phyloP scores from a whole-genome alignment of 768 basidiomycete species.

The Gymnopilus junonius region DNA sequence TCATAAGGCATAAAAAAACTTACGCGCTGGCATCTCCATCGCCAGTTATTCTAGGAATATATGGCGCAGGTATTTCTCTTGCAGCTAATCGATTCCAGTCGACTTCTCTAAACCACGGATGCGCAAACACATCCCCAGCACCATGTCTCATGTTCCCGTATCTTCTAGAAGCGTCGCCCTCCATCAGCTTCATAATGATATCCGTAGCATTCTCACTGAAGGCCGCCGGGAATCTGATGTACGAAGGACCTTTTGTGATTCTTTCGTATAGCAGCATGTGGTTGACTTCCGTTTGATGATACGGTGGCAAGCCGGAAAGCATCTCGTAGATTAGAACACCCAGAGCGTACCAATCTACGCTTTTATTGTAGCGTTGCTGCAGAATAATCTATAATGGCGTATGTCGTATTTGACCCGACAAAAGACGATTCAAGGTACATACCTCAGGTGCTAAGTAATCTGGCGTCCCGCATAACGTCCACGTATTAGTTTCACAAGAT shows the following conservation, averaged over 20 bases:
- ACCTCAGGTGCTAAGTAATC: slow-evolving; percentile 98
- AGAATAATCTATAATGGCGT: slow-evolving; percentile 61
- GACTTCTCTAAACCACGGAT: slow-evolving; percentile 94
- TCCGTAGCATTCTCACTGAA: slow-evolving; percentile 81
- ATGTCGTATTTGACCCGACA: slow-evolving; percentile 4
- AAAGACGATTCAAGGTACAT: slow-evolving; percentile 13
- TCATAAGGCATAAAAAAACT: slow-evolving; percentile 32
- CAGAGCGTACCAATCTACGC: slow-evolving; percentile 98
- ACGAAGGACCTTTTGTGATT: slow-evolving; percentile 76
- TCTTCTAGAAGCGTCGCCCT: slow-evolving; percentile 83
- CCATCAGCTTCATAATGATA: slow-evolving; percentile 90
- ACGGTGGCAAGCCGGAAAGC: slow-evolving; percentile 95
- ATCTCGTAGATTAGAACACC: slow-evolving; percentile 98
- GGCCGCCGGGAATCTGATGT: slow-evolving; percentile 78
- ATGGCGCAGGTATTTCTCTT: slow-evolving; percentile 93
- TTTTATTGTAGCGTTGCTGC: slow-evolving; percentile 90
- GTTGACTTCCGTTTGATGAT: slow-evolving; percentile 85
- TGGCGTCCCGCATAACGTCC: slow-evolving; percentile 95
- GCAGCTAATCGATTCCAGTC: slow-evolving; percentile 83
- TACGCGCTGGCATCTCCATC: slow-evolving; percentile 97
- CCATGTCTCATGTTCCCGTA: slow-evolving; percentile 91
- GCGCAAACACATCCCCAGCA: slow-evolving; percentile 89
- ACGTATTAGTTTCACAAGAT: slow-evolving; percentile 82
- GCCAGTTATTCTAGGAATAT: slow-evolving; percentile 87
- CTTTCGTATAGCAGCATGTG: slow-evolving; percentile 91